Evolutionary conservation across 257 asterid species (phyloP).

Genomic region (Cinchona pubescens): DNA sequence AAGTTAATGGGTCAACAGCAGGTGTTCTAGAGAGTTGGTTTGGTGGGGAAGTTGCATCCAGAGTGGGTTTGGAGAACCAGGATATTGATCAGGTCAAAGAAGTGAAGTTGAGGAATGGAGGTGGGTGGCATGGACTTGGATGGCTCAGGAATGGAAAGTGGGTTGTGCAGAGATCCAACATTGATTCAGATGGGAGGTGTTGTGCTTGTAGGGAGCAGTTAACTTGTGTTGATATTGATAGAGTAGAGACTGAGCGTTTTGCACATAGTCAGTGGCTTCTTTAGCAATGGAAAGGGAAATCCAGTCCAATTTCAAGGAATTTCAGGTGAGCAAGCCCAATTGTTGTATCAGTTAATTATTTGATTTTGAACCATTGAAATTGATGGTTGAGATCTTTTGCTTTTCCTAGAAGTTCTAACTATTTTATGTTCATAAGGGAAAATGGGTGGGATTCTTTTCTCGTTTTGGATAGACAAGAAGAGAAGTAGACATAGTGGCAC

Average conservation of each 20-base stretch:
- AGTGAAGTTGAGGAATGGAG: conserved; percentile 59
- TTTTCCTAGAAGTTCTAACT: not conserved
- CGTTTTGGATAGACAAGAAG: not conserved
- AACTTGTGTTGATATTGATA: conserved; percentile 71
- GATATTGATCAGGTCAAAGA: conserved; percentile 48
- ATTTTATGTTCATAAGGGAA: not conserved
- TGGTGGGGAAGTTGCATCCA: conserved; percentile 47
- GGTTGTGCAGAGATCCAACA: conserved; percentile 47
- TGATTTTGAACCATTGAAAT: not conserved
- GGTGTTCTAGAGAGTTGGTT: conserved; percentile 68
- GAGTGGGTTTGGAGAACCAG: conserved; percentile 37
- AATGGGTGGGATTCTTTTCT: not conserved
- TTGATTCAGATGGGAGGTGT: conserved; percentile 57
- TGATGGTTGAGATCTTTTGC: not conserved
- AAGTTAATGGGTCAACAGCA: conserved; percentile 53
- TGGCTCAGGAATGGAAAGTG: conserved; percentile 87
- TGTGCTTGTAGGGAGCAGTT: conserved; percentile 53
- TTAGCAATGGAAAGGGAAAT: conserved; percentile 79
- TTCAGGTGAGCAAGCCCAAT: conserved; percentile 50
- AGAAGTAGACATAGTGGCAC: not conserved
- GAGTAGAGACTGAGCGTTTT: conserved; percentile 67
- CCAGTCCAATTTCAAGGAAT: conserved; percentile 70
- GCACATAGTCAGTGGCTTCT: conserved; percentile 67
- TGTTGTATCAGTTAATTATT: not conserved
- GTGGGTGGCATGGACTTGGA: conserved; percentile 97